Evolutionary conservation across 2,329 filamentous ascomycete species (phyloP), one percentile per base, ranked within the genome.

Genomic region (Samsoniella hepiali): DNA sequence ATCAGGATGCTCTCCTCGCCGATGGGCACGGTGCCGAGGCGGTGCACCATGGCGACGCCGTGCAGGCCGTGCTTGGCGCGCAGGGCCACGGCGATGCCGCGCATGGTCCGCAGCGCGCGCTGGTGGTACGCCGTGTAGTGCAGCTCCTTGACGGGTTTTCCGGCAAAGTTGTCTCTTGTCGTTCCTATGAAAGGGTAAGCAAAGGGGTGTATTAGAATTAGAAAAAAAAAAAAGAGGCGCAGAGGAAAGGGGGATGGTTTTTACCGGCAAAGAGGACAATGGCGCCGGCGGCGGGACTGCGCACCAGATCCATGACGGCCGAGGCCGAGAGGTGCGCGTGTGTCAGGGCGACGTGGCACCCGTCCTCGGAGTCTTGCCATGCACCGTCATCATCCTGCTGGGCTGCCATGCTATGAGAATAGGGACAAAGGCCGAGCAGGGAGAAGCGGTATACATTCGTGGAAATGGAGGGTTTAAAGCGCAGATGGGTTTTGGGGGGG

Each of bases 1-100:
- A 98, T 93, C 62, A 96, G 78, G 65, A 99, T 94, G 73, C 91
- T 96, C 78, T 97, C 93, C 76, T 97, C 91, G n/a, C 88, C 90
- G 62, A 98, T 88, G 3, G 91, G 91, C 17, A 97, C 94, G 27
- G 86, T 82, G 0, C 95, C 95, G 3, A 98, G 81, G 4, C 94
- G 86, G 77, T 98, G 95, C 15, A 90, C 82, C 74, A 98, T 90
- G 57, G 89, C 87, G 64, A 98, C 87, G 8, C 86, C 89, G 44
- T 85, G 84, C 22, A 97, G 83, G 1, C 75, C 77, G 73, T 96
- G 87, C 68, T 86, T 87, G 11, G 76, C 71, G 17, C 77, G 75
- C 3, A 93, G 76, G 4, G 79, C 74, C 6, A 79, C 76, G 47
- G 86, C 86, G 69, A 95, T 91, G 27, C 75, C 71, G 51, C 87